Base-by-base conservation (phyloP, 257 asterid species). In the Striga asiatica region DNA sequence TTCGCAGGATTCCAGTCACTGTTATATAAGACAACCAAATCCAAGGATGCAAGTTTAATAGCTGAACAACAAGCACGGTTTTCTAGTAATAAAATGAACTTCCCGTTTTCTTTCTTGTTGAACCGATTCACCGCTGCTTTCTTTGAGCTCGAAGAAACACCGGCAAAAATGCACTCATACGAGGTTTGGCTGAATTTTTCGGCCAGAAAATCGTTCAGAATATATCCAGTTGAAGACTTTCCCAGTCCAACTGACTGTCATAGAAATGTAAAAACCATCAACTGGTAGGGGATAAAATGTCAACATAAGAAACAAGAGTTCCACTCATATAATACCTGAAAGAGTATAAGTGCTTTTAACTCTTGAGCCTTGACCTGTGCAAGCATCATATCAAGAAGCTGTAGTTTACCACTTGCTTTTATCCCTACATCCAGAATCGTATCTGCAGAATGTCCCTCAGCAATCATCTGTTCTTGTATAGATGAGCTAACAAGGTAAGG, bases 361-460 rank as follows among this genome's bases (percentile, higher is more conserved):
- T 77, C 83, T 47, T 50, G 85, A 54, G 54, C 27, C 73, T 68
- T 74, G 39, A 79, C 64, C 76, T 82, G 92, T 13, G 76, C 24
- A 12, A 91, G 96, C 72, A 87, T 87, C 70, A 34, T 53, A 61
- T 87, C 82, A 66, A 91, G 92, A 71, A 82, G 78, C 51, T 75
- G 81, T 48, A 91, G 53, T 75, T 91, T 91, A 53, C 95, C 97
- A 74, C 97, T 78, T 51, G 89, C 88, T 76, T 76, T 74, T 65
- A 84, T 77, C 35, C 85, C 96, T 58, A 74, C 55, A 42, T 84
- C 83, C 76, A 78, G 65, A 50, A 71, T 29, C 60, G 75, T 83
- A 12, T 58, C 45, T 48, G 63, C 66, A 46, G 71, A 64, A 66
- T 74, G 73, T 61, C 70, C 71, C 65, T 71, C 74, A 43, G 58